Evolutionary conservation across 306 rosid genomes (phyloP), one percentile per base, ranked within the genome.

Genomic region (Rubus idaeus): DNA sequence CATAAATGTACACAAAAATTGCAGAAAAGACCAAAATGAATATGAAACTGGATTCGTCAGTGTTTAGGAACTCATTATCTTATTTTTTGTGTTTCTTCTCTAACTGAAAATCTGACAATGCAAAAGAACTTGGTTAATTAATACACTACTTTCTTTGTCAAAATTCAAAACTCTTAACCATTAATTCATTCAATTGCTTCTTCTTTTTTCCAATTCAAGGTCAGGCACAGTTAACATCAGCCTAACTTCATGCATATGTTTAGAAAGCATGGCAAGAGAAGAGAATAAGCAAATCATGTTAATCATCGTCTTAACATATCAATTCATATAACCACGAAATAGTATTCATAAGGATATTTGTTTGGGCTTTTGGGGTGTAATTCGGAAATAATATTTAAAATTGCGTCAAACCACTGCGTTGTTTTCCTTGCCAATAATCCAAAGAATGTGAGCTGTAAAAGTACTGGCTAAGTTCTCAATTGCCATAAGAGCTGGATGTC

Each of bases 201-300:
- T 26, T 26, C 0, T 26, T 26, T 26, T 26, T 26, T 26, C 30
- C 30, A 26, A 26, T 26, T 26, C 64, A 51, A 64, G 70, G 47
- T 70, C 72, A 80, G 42, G 44, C 74, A 40, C 17, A 2, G 57
- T 68, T 17, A 39, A 61, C 62, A 44, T 80, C 56, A 73, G 17
- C 52, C 37, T 46, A 46, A 58, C 77, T 74, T 81, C 68, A 80
- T 52, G 35, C 61, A 26, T 1, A 10, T 42, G 14, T 16, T 4
- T 55, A 51, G 46, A 52, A 47, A 74, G 53, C 70, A 81, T 74
- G 71, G 69, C 49, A 21, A 47, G 51, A 21, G 55, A n/a, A n/a
- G 42, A 39, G 13, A 72, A 45, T 21, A 53, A 66, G 75, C 41
- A 63, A 57, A 44, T 26, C 42, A 73, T 56, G 77, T 55, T 40